A percentile compares a stretch with the other conserved stretches of the same genome.
phyloP scores from a whole-genome alignment of 148 eudicot genomes.

The Nepenthes mirabilis region DNA sequence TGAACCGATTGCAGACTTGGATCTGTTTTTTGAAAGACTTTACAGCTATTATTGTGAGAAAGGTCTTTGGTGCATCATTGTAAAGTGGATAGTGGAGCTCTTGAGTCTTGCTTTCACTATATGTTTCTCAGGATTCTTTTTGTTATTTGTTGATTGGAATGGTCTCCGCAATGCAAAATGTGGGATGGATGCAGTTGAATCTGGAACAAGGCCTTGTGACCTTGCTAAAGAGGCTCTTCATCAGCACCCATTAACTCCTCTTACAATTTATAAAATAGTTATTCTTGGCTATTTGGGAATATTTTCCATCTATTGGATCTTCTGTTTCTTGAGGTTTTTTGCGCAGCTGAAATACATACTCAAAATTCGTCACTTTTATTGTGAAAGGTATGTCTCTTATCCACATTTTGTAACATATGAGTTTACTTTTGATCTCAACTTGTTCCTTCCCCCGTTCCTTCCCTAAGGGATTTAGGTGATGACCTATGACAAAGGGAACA shows the following conservation, averaged over 20 bases:
- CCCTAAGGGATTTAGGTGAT: background rate
- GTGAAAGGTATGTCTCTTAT: conserved; percentile 40
- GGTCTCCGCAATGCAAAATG: conserved; percentile 93
- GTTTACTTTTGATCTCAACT: background rate
- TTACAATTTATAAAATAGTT: conserved; percentile 59
- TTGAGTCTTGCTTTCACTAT: conserved; percentile 86
- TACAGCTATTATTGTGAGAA: conserved; percentile 93
- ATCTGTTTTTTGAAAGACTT: conserved; percentile 80
- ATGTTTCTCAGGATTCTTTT: conserved; percentile 86
- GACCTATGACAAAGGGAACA: no score
- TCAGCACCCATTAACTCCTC: conserved; percentile 76
- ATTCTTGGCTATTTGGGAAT: conserved; percentile 85
- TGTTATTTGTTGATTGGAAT: conserved; percentile 88
- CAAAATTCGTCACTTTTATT: conserved; percentile 66
- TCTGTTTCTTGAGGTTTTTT: conserved; percentile 84
- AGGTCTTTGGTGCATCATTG: conserved; percentile 97
- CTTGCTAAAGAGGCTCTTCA: conserved; percentile 81
- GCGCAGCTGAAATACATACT: conserved; percentile 76
- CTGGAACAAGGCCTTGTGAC: conserved; percentile 76
- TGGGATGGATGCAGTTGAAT: conserved; percentile 93
- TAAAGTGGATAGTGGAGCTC: conserved; percentile 93
- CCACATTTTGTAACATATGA: background rate
- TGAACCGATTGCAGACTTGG: conserved; percentile 83
- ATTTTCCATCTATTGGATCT: conserved; percentile 65
- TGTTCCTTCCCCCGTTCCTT: background rate